Evolutionary conservation across 1,139 yeast genomes (phyloP), one percentile per base, ranked within the genome.

Genomic region (Geotrichum restrictum): DNA sequence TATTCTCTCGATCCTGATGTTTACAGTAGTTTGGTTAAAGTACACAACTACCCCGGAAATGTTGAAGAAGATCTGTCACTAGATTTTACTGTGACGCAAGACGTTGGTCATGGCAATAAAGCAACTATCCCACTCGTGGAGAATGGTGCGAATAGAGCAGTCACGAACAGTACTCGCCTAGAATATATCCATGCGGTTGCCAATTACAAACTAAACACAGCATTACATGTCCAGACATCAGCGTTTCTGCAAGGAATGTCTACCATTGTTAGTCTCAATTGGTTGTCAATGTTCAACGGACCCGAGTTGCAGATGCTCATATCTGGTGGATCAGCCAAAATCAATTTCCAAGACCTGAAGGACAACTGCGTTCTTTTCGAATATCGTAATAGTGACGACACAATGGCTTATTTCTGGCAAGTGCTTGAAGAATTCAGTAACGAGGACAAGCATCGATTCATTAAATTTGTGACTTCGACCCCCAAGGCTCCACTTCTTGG

Each of bases 401-500:
- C 75, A 0, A 73, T 93, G 14, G 57, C 58, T 18, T 71, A 79
- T 57, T 81, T 93, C 63, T 91, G 96, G 94, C 82, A 83, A 56
- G 81, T 88, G 6, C 74, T 93, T 4, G 73, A 73, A 19, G 96
- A 87, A 54, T 80, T 89, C 76, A 66, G 75, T 1, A 73, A 79
- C 1, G 77, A 76, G 18, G 88, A 88, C 55, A 74, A 81, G 59
- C 74, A 79, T 31, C 77, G 79, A 57, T 77, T 93, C 55, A 70
- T 91, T 37, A 85, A 87, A 64, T 93, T 89, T 71, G 96, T 88
- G 22, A 93, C 98, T 0, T 86, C 96, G 0, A 95, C 88, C 1
- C 83, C 96, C 1, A 78, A 93, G 57, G 96, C 96, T 0, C 98
- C 99, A 1, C 72, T 93, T 36, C 74, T 88, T 29, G 99, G 99